Conservation (phyloP, 2,329 filamentous ascomycete species). For the Trichocomaceae sp. region DNA sequence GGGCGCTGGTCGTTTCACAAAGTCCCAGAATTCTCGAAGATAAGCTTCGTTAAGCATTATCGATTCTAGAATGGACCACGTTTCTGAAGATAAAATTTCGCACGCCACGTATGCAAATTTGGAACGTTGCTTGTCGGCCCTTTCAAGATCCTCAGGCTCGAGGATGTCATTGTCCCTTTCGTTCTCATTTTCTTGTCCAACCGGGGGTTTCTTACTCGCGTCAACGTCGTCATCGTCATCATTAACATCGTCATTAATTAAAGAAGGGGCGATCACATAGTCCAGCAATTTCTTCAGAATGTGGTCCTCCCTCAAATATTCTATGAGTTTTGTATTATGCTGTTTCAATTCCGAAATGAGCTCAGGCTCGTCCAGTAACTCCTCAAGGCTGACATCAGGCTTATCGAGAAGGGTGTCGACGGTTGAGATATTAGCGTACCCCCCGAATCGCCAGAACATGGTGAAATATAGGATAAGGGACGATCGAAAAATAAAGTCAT, state of each 20-base stretch:
- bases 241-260: constrained; percentile 47
- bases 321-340: constrained; percentile 94
- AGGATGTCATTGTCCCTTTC: constrained; percentile 28
- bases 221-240: constrained; percentile 49
- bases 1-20: constrained; percentile 73
- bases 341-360: constrained; percentile 96
- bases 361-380: constrained; percentile 91
- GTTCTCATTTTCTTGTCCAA: constrained; percentile 30
- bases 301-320: constrained; percentile 83
- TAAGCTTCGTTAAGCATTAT: constrained; percentile 76
- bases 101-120: constrained; percentile 91
- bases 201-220: constrained; percentile 26
- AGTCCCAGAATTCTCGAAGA: constrained; percentile 82
- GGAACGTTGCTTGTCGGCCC: constrained; percentile 81
- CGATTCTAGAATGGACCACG: constrained; percentile 93
- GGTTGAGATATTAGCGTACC: constrained; percentile 93
- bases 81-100: constrained; percentile 89
- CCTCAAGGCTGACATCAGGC: constrained; percentile 86
- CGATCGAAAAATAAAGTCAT: constrained; percentile 31
- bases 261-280: constrained; percentile 75
- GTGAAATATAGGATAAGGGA: constrained; percentile 42
- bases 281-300: constrained; percentile 79
- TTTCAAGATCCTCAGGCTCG: constrained; percentile 51
- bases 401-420: constrained; percentile 97
- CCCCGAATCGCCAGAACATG: constrained; percentile 99